These are phyloP conservation scores for Apiospora malaysiana DNA, from an alignment of 2,329 filamentous ascomycete genomes.

Conservation along the genomic window DNA sequence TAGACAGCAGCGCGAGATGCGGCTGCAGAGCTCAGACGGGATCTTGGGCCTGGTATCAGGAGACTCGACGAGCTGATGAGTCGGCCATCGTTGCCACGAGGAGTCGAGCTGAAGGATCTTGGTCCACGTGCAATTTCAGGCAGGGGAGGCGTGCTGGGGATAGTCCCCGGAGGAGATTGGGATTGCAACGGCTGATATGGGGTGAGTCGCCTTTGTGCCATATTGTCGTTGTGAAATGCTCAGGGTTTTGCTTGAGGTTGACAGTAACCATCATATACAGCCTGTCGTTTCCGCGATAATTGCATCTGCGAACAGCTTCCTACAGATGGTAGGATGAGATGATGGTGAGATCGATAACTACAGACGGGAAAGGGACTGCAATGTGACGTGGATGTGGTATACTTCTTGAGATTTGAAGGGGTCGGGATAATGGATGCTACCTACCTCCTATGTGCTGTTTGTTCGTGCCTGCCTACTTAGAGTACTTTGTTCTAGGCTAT, in stretches of 20 bases:
- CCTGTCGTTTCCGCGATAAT: no score
- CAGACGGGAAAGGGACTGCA: background rate
- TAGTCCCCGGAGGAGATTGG: background rate
- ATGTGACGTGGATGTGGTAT: background rate
- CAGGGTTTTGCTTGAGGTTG: background rate
- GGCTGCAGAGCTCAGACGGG: background rate
- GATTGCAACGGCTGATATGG: background rate
- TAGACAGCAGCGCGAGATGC: slow-evolving; percentile 28
- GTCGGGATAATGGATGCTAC: background rate
- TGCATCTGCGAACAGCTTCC: background rate
- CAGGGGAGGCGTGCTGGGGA: slow-evolving; percentile 8
- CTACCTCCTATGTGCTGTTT: no score
- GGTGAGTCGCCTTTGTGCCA: slow-evolving; percentile 3
- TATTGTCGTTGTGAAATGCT: background rate
- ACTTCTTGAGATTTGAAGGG: background rate
- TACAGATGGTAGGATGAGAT: background rate
- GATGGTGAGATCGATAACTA: background rate
- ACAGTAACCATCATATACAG: no score
- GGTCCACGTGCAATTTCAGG: background rate
- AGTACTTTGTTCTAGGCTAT: background rate
- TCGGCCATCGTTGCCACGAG: background rate
- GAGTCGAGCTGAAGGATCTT: background rate
- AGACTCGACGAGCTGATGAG: background rate
- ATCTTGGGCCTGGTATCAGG: background rate
- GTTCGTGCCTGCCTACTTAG: background rate